phyloP scores from a whole-genome alignment of 2,329 filamentous ascomycete species.

The Lasiodiplodia hormozganensis region DNA sequence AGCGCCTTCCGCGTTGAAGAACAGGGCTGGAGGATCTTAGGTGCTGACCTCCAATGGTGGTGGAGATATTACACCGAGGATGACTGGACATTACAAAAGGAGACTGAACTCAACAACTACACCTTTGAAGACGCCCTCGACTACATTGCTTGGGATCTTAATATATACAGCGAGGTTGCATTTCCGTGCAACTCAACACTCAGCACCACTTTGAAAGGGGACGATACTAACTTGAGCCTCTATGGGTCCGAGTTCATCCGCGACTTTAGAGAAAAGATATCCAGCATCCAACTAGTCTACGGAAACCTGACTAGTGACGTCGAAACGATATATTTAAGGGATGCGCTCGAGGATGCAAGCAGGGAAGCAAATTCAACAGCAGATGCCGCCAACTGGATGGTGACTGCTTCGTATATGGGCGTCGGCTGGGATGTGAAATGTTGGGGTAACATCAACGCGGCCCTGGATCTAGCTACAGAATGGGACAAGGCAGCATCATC shows the following conservation, averaged over 20 bases:
- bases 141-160: neutral
- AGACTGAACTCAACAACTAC: neutral
- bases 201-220: neutral
- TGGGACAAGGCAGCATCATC: slow-evolving; percentile 15
- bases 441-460: neutral
- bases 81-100: neutral
- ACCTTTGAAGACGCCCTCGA: neutral
- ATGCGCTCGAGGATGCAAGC: neutral
- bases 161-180: neutral
- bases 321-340: neutral
- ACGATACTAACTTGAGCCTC: neutral
- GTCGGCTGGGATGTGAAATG: neutral
- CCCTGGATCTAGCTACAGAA: neutral
- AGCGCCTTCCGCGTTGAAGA: neutral
- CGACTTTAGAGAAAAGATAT: neutral
- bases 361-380: neutral
- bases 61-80: neutral
- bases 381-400: neutral
- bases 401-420: neutral
- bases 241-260: neutral
- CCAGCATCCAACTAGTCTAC: too few relatives aligned
- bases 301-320: too few relatives aligned
- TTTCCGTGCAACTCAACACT: neutral
- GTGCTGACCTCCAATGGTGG: neutral
- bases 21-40: neutral